Base-by-base conservation (phyloP, 1,284 basidiomycete genomes). In the Ustilago crameri region DNA sequence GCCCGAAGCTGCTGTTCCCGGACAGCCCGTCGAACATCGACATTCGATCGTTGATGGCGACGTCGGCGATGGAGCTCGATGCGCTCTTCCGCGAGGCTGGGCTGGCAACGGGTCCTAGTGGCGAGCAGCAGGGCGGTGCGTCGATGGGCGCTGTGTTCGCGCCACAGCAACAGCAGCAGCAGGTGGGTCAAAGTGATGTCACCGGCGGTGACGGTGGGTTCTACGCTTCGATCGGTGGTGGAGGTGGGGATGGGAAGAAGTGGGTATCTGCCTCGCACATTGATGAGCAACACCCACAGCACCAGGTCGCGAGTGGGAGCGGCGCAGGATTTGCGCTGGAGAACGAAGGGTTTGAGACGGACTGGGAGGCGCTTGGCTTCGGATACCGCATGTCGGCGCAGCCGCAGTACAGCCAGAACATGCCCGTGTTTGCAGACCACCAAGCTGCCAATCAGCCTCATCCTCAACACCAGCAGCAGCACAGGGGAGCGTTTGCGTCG, bases 1-100 rank as follows among this genome's bases (percentile, higher is more conserved):
- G 68, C 27, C 68, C 68, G 1, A 65, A 54, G 27, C 34, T 46
- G 14, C 9, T 71, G 27, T 65, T 71, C 47, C 58, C 64, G 1
- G 57, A 72, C 51, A 72, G 69, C 41, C 69, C 69, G 18, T 67
- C 64, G 15, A 63, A 72, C 23, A 47, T 72, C n/a, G 69, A 72
- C 32, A 67, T 67, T 26, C 66, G 59, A 5, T 72, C 69, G 8
- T 47, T 72, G 41, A 72, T 72, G 69, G 69, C 69, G 8, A 45
- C 56, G 1, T 72, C 69, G n/a, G 69, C 69, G 35, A 72, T 72
- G 69, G 69, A 72, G 51, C 60, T 72, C 10, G 69, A 72, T 35
- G 56, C 60, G 5, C 44, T 72, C 1, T 72, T 72, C 47, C 46
- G 57, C n/a, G 69, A 72, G 35, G 63, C 69, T 10, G 69, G 63